Percentiles rank a stretch among this genome's conserved stretches.
These are phyloP conservation scores for Pterocarpus santalinus DNA, from an alignment of 306 rosid species.

Conservation along the genomic window DNA sequence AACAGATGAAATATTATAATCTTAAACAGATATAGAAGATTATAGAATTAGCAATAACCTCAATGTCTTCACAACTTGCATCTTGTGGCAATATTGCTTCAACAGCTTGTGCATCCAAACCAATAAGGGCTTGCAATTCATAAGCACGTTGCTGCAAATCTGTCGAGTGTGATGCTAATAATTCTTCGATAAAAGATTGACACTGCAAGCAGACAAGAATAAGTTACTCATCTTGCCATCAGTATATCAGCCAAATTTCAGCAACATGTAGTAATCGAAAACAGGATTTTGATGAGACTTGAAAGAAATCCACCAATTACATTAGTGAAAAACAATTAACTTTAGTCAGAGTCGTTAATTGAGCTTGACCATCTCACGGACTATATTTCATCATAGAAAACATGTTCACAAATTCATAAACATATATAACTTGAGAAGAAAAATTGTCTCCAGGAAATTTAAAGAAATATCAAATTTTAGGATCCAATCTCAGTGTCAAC, in stretches of 20 bases:
- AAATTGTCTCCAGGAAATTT: conserved; percentile 18
- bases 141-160: conserved; percentile 96
- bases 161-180: conserved; percentile 86
- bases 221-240: conserved; percentile 19
- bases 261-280: neutral
- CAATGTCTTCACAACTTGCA: conserved; percentile 86
- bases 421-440: conserved; percentile 14
- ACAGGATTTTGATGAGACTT: neutral
- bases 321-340: neutral
- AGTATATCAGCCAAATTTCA: conserved; percentile 33
- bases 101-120: conserved; percentile 68
- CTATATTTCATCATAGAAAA: conserved; percentile 1
- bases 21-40: conserved; percentile 24
- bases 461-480: conserved; percentile 30
- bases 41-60: conserved; percentile 59
- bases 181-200: conserved; percentile 82
- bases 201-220: conserved; percentile 61
- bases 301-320: conserved; percentile 22
- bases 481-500: conserved; percentile 15
- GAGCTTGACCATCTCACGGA: neutral
- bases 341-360: conserved; percentile 15
- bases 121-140: conserved; percentile 77
- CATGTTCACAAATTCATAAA: neutral
- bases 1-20: neutral
- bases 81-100: conserved; percentile 71